A percentile compares a stretch with the other conserved stretches of the same genome.
These are phyloP conservation scores for Penicillium pulvis DNA, from an alignment of 495 filamentous ascomycete species.

Conservation along the genomic window DNA sequence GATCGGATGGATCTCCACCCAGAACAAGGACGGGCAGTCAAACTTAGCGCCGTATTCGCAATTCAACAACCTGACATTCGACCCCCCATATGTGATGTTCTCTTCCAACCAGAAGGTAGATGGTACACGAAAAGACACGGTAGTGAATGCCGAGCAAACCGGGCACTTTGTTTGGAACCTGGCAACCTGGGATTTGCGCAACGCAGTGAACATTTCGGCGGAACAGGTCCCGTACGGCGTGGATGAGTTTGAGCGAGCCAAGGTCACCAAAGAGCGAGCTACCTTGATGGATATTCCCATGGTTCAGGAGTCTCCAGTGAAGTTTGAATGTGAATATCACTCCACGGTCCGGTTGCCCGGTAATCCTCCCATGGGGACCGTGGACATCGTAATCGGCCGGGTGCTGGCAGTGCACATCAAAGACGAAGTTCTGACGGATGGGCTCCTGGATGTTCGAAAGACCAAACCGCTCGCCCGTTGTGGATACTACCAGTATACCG, in stretches of 20 bases:
- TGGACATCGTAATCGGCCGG: slow-evolving; percentile 57
- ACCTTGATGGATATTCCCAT: slow-evolving; percentile 46
- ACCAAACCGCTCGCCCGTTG: slow-evolving; percentile 59
- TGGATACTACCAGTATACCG: slow-evolving; percentile 60
- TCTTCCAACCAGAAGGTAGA: slow-evolving; percentile 50
- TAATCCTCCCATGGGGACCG: slow-evolving; percentile 54
- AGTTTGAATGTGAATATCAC: slow-evolving; percentile 59
- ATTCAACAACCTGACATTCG: slow-evolving; percentile 63
- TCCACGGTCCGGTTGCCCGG: slow-evolving; percentile 54
- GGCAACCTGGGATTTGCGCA: slow-evolving; percentile 54
- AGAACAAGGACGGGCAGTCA: slow-evolving; percentile 30
- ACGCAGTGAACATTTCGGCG: slow-evolving; percentile 53
- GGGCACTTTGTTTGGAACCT: slow-evolving; percentile 61
- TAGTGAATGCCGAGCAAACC: slow-evolving; percentile 53
- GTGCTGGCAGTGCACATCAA: slow-evolving; percentile 59
- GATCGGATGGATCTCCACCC: slow-evolving; percentile 51
- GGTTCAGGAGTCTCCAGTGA: slow-evolving; percentile 54
- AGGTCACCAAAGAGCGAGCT: slow-evolving; percentile 47
- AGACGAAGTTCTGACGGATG: slow-evolving; percentile 52
- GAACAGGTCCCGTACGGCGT: slow-evolving; percentile 44
- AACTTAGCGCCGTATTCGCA: slow-evolving; percentile 61
- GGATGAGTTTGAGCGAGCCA: slow-evolving; percentile 55
- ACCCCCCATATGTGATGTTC: slow-evolving; percentile 62
- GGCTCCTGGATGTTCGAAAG: slow-evolving; percentile 54
- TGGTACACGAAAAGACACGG: slow-evolving; percentile 52